Evolutionary conservation across 2,329 filamentous ascomycete genomes (phyloP).

Genomic region (Stenocarpella maydis): DNA sequence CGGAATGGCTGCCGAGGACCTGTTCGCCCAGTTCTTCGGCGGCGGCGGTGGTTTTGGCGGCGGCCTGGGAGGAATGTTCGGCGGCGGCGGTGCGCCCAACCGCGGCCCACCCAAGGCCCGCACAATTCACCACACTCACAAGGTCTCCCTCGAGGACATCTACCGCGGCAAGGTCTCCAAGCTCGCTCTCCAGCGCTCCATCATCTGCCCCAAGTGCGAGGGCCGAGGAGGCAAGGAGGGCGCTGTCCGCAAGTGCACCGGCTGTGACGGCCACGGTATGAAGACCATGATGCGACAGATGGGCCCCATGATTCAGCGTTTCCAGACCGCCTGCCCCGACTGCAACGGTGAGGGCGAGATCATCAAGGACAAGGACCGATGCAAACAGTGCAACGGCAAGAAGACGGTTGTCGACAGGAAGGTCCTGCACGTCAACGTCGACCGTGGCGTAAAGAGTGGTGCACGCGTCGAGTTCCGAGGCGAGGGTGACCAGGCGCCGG

Average conservation of each 20-base stretch:
- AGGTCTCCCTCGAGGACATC: conserved; percentile 96
- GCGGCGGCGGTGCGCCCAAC: conserved; percentile 78
- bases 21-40: conserved; percentile 97
- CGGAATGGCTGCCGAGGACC: conserved; percentile 94
- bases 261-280: conserved; percentile 95
- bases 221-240: conserved; percentile 97
- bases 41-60: conserved; percentile 70
- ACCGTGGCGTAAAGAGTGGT: conserved; percentile 90
- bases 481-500: conserved; percentile 95
- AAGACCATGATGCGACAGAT: conserved; percentile 99
- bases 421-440: conserved; percentile 97
- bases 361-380: conserved; percentile 96
- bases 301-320: conserved; percentile 99
- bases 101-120: conserved; percentile 87
- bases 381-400: conserved; percentile 96
- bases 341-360: conserved; percentile 97
- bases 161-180: conserved; percentile 99
- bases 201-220: conserved; percentile 95
- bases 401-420: conserved; percentile 98
- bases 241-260: conserved; percentile 89
- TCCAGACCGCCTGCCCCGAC: conserved; percentile 98
- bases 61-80: conserved; percentile 81
- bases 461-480: conserved; percentile 98
- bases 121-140: conserved; percentile 98
- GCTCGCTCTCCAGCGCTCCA: conserved; percentile 93